Percentiles rank a stretch among this genome's conserved stretches.
phyloP scores from a whole-genome alignment of 2,329 filamentous ascomycete genomes.

The Aphanocladium album region DNA sequence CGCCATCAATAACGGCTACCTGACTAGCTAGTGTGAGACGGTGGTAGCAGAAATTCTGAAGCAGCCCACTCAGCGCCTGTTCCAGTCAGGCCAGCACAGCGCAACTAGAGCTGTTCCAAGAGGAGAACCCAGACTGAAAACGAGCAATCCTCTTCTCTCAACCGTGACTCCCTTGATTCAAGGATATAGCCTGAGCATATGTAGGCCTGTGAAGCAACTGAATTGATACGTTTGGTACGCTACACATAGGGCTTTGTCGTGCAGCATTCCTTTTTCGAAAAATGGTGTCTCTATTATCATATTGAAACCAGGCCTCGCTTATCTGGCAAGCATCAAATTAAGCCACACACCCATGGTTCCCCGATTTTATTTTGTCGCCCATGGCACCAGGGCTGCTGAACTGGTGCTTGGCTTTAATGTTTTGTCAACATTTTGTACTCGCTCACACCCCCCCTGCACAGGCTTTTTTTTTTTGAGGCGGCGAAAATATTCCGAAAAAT shows the following conservation, averaged over 20 bases:
- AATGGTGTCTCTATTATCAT: too few species aligned
- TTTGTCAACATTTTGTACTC: constrained; percentile 5
- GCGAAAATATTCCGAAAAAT: neutral
- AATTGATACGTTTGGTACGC: too few species aligned
- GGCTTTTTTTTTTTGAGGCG: neutral
- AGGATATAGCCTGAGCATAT: too few species aligned
- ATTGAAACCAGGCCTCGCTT: neutral
- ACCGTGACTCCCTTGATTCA: too few species aligned
- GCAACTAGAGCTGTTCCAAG: too few species aligned
- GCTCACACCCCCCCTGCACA: neutral
- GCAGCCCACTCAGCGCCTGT: too few species aligned
- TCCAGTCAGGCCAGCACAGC: too few species aligned
- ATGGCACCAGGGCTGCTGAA: neutral
- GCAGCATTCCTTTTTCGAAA: neutral
- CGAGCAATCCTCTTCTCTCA: too few species aligned
- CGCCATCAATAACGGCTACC: neutral
- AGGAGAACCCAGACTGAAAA: too few species aligned
- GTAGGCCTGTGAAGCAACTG: too few species aligned
- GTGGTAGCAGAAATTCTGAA: too few species aligned
- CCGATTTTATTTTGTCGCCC: neutral
- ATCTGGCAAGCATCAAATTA: neutral
- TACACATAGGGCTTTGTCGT: too few species aligned
- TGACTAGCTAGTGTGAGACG: neutral
- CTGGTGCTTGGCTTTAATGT: neutral
- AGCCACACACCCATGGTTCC: neutral